Evolutionary conservation across 2,329 filamentous ascomycete genomes (phyloP).

Genomic region (Alternaria arborescens): DNA sequence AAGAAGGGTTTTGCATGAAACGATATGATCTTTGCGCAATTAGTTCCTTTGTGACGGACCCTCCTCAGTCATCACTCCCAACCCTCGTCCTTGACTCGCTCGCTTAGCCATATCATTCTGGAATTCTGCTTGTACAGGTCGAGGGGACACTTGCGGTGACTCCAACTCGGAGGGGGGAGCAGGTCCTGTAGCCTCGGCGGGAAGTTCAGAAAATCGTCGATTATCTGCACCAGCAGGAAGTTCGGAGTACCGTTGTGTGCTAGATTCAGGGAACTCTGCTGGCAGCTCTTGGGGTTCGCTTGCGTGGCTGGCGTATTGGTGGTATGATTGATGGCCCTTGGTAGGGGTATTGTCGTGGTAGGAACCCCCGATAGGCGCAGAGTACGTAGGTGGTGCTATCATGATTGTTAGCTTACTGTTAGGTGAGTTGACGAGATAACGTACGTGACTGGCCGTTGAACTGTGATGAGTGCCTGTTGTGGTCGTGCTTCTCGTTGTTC

Average conservation of each 20-base stretch:
- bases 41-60: background rate
- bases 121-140: conserved; percentile 24
- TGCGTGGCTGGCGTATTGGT: conserved; percentile 26
- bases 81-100: conserved; percentile 14
- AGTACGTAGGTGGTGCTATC: conserved; percentile 39
- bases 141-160: conserved; percentile 30
- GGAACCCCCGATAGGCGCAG: conserved; percentile 28
- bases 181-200: conserved; percentile 16
- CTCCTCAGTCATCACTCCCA: conserved; percentile 21
- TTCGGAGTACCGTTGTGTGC: conserved; percentile 29
- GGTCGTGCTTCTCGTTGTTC: conserved; percentile 20
- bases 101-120: conserved; percentile 19
- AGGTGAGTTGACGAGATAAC: background rate
- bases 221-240: conserved; percentile 29
- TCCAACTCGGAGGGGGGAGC: conserved; percentile 26
- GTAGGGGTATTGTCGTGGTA: conserved; percentile 20
- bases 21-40: background rate
- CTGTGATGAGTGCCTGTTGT: conserved; percentile 15
- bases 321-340: conserved; percentile 24
- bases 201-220: conserved; percentile 33
- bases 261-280: conserved; percentile 16
- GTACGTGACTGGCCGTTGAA: conserved; percentile 35
- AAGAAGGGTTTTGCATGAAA: background rate
- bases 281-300: conserved; percentile 31
- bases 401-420: conserved; percentile 13